A percentile compares a stretch with the other conserved stretches of the same genome.
phyloP scores from a whole-genome alignment of 345 rosid genomes.

The Eucalyptus fibrosa region DNA sequence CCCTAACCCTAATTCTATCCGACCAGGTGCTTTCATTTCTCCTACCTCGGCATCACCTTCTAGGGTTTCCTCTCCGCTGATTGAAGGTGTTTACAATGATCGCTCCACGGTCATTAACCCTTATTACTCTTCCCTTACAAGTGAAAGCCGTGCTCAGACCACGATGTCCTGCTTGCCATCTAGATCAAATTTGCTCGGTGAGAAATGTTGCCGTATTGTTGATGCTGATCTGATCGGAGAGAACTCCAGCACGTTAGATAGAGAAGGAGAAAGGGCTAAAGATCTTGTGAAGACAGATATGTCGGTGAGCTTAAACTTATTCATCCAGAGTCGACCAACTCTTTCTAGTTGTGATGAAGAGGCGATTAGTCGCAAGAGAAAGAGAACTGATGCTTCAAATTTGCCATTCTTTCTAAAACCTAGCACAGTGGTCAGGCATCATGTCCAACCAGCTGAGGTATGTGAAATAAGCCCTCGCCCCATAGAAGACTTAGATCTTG shows the following conservation, averaged over 20 bases:
- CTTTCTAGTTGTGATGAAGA: conserved; percentile 13
- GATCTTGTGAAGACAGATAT: conserved; percentile 31
- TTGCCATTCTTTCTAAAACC: conserved; percentile 33
- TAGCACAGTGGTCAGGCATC: conserved; percentile 18
- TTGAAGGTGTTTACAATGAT: conserved; percentile 1
- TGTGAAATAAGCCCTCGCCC: conserved; percentile 19
- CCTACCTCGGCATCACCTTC: conserved; percentile 27
- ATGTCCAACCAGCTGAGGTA: conserved; percentile 10
- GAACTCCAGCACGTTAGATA: conserved; percentile 13
- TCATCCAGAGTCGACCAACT: conserved; percentile 30
- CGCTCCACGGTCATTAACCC: conserved; percentile 2
- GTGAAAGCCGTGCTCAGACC: conserved; percentile 7
- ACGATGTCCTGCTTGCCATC: conserved; percentile 14
- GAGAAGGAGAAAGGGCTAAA: conserved; percentile 13
- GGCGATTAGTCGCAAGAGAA: conserved; percentile 29
- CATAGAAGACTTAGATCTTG: conserved; percentile 78
- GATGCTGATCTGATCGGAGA: conserved; percentile 17
- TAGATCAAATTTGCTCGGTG: conserved; percentile 5
- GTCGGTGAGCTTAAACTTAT: conserved; percentile 52
- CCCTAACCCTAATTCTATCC: conserved; percentile 55
- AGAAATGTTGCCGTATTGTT: conserved; percentile 1
- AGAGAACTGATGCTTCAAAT: conserved; percentile 19
- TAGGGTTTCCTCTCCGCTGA: conserved; percentile 28
- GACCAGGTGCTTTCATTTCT: background rate
- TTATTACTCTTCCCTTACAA: conserved; percentile 12